phyloP scores from a whole-genome alignment of 331 rosid genomes.

The Malus hybrid region DNA sequence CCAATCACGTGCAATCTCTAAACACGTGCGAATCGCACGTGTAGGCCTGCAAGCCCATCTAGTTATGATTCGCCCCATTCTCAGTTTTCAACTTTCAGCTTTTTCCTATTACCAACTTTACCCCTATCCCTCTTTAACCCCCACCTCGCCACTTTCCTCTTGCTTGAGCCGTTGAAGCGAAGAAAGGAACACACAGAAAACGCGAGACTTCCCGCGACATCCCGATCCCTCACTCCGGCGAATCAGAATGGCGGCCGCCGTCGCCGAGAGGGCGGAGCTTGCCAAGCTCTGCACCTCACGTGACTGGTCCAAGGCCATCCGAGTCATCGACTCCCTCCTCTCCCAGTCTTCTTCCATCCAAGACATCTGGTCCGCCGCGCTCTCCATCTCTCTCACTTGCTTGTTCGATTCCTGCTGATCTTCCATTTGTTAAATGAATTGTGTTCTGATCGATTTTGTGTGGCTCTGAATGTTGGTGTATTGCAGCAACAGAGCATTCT shows the following conservation, averaged over 20 bases:
- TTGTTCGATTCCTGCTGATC: slow-evolving; percentile 5
- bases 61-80: neutral
- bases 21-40: slow-evolving; percentile 14
- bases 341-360: slow-evolving; percentile 51
- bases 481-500: slow-evolving; percentile 80
- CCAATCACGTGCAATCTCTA: neutral
- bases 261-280: slow-evolving; percentile 59
- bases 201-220: neutral
- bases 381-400: neutral
- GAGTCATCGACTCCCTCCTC: slow-evolving; percentile 67
- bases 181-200: slow-evolving; percentile 3
- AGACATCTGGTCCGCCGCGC: slow-evolving; percentile 54
- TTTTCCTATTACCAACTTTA: neutral
- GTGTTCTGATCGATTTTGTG: neutral
- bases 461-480: slow-evolving; percentile 1
- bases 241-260: slow-evolving; percentile 37
- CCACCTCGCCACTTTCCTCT: neutral
- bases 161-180: slow-evolving; percentile 11
- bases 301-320: slow-evolving; percentile 87
- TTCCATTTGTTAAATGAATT: slow-evolving; percentile 9
- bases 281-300: slow-evolving; percentile 69
- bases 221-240: slow-evolving; percentile 19
- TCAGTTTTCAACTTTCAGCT: neutral
- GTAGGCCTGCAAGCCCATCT: neutral
- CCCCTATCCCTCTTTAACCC: neutral